Conservation (phyloP, 257 asterid genomes). For the Craterostigma plantagineum region DNA sequence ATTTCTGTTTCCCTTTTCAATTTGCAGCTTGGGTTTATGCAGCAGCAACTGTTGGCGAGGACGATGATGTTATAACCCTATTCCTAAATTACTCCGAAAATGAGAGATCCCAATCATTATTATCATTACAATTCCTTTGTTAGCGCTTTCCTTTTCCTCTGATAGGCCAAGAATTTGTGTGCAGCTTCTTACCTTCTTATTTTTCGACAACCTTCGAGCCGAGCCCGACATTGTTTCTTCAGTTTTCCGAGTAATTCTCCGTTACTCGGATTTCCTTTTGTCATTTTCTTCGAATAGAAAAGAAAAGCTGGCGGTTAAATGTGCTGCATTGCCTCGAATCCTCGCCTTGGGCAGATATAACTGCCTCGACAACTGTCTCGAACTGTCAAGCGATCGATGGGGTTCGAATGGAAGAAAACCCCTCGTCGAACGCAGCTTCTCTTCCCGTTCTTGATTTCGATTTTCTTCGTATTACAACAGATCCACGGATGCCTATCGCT, state of each 20-base stretch:
- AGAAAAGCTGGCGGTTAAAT: constrained; percentile 63
- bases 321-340: constrained; percentile 22
- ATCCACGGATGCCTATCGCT: constrained; percentile 32
- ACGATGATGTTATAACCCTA: constrained; percentile 22
- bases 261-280: constrained; percentile 24
- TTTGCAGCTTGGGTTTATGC: constrained; percentile 29
- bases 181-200: too few relatives aligned
- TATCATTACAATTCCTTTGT: not conserved
- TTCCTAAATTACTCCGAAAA: constrained; percentile 13
- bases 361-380: constrained; percentile 34
- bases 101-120: constrained; percentile 34
- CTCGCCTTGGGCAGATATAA: constrained; percentile 47
- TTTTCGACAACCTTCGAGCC: too few relatives aligned
- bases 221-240: constrained; percentile 1
- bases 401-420: constrained; percentile 39
- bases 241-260: constrained; percentile 27
- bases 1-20: too few relatives aligned
- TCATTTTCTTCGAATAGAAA: too few relatives aligned
- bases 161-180: too few relatives aligned
- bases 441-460: constrained; percentile 26
- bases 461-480: constrained; percentile 5
- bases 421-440: constrained; percentile 14
- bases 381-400: constrained; percentile 43
- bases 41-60: constrained; percentile 17
- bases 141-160: too few relatives aligned